Evolutionary conservation across 129 eudicot species (phyloP).

Genomic region (Pulicaria dysenterica): DNA sequence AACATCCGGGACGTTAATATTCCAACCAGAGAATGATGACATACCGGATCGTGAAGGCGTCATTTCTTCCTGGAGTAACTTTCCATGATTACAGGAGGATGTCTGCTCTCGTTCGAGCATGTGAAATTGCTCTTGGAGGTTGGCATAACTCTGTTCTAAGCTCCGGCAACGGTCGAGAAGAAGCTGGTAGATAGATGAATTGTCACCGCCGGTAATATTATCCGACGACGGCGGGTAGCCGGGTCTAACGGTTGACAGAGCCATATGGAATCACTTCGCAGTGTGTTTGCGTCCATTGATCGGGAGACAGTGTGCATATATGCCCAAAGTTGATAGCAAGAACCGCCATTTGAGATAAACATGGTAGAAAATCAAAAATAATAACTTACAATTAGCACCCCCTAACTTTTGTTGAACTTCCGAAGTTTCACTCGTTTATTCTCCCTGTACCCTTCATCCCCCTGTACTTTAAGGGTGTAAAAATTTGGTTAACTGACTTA

Average conservation of each 20-base stretch:
- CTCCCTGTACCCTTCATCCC: neutral
- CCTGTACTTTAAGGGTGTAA: neutral
- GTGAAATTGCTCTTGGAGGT: slow-evolving; percentile 54
- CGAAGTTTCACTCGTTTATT: neutral
- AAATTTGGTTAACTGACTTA: neutral
- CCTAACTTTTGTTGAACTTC: neutral
- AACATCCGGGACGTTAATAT: slow-evolving; percentile 38
- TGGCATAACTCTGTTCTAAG: slow-evolving; percentile 65
- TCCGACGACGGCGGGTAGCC: slow-evolving; percentile 22
- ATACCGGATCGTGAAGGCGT: slow-evolving; percentile 34
- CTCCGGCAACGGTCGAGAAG: slow-evolving; percentile 58
- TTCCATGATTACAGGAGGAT: neutral
- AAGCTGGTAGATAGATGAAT: slow-evolving; percentile 33
- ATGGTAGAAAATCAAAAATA: neutral
- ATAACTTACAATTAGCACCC: neutral
- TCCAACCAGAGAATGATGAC: slow-evolving; percentile 34
- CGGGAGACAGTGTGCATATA: slow-evolving; percentile 22
- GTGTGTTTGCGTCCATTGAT: slow-evolving; percentile 20
- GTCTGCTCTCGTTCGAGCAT: slow-evolving; percentile 37
- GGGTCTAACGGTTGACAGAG: slow-evolving; percentile 31
- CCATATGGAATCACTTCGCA: slow-evolving; percentile 14
- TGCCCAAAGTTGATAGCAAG: slow-evolving; percentile 26
- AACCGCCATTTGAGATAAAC: slow-evolving; percentile 38
- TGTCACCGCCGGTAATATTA: slow-evolving; percentile 29
- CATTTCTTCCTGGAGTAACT: slow-evolving; percentile 16